Evolutionary conservation across 768 basidiomycete genomes (phyloP).

Genomic region (Phaeotremella skinneri): DNA sequence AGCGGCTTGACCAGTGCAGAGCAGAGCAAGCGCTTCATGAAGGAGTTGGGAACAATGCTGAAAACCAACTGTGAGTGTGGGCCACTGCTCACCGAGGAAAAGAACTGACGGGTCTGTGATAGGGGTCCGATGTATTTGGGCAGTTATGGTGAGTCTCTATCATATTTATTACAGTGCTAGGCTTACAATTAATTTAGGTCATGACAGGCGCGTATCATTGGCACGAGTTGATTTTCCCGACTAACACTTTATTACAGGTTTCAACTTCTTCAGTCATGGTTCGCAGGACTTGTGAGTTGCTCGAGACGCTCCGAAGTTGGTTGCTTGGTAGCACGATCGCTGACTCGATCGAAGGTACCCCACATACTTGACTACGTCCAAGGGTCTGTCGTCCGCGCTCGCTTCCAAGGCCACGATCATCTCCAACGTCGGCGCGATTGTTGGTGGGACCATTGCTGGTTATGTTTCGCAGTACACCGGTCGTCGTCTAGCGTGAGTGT

Average conservation of each 20-base stretch:
- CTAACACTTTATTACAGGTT: conserved; percentile 50
- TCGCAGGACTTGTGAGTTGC: conserved; percentile 53
- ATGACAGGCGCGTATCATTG: too few relatives aligned
- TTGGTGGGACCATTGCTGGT: conserved; percentile 69
- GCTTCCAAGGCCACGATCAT: conserved; percentile 79
- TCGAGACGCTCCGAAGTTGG: conserved; percentile 2
- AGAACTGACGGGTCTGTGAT: not conserved
- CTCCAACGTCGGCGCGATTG: conserved; percentile 55
- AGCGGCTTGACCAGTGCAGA: conserved; percentile 52
- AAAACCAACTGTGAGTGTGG: conserved; percentile 60
- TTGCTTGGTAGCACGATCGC: not conserved
- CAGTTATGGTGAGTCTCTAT: conserved; percentile 70
- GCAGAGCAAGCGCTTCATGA: conserved; percentile 70
- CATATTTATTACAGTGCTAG: conserved; percentile 11
- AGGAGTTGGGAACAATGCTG: conserved; percentile 73
- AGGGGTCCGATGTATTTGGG: conserved; percentile 76
- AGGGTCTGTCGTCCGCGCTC: conserved; percentile 60
- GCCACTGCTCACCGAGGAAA: not conserved
- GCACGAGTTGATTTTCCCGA: not conserved
- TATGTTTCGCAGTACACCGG: conserved; percentile 72
- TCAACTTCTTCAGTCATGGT: conserved; percentile 69
- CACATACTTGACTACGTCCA: conserved; percentile 66
- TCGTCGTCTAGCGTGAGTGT: conserved; percentile 74
- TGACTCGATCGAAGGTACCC: conserved; percentile 59
- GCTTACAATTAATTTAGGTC: not conserved